Percentiles rank a stretch among this genome's conserved stretches.
These are phyloP conservation scores for Penicillium psychrosexuale DNA, from an alignment of 2,329 filamentous ascomycete species.

Conservation along the genomic window DNA sequence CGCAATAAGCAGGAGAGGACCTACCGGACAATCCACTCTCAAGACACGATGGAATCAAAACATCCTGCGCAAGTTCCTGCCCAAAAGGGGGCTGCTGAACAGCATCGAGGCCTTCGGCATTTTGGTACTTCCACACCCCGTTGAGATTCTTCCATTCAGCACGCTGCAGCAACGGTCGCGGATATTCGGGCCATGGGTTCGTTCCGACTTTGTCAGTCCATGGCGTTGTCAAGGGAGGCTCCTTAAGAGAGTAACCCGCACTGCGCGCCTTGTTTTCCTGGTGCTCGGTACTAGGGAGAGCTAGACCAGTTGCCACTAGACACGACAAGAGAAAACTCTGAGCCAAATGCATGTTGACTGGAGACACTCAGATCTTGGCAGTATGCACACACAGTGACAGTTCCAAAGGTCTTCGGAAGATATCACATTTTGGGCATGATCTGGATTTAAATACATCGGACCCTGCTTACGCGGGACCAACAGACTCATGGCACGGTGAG, in stretches of 20 bases:
- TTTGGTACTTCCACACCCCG: conserved; percentile 48
- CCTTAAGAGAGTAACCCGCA: conserved; percentile 37
- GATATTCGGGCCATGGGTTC: conserved; percentile 51
- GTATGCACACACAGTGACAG: background rate
- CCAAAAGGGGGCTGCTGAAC: conserved; percentile 46
- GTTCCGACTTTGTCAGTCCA: conserved; percentile 50
- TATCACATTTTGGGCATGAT: background rate
- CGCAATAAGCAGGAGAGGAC: background rate
- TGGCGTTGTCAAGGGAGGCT: conserved; percentile 43
- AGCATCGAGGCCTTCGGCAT: conserved; percentile 39
- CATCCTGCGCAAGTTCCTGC: conserved; percentile 42
- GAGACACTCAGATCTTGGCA: background rate
- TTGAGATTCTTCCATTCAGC: conserved; percentile 51
- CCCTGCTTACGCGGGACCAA: background rate
- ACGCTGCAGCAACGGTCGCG: conserved; percentile 46
- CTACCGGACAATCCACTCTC: conserved; percentile 53
- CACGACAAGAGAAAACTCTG: conserved; percentile 10
- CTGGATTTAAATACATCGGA: conserved; percentile 8
- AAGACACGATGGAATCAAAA: conserved; percentile 54
- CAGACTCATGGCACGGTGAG: background rate
- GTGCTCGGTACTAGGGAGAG: conserved; percentile 3
- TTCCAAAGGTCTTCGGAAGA: background rate
- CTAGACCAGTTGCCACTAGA: conserved; percentile 12
- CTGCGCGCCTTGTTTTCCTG: conserved; percentile 14
- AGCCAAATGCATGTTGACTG: conserved; percentile 14